These are phyloP conservation scores for Aquilaria yunnanensis DNA, from an alignment of 345 rosid species.

Conservation along the genomic window DNA sequence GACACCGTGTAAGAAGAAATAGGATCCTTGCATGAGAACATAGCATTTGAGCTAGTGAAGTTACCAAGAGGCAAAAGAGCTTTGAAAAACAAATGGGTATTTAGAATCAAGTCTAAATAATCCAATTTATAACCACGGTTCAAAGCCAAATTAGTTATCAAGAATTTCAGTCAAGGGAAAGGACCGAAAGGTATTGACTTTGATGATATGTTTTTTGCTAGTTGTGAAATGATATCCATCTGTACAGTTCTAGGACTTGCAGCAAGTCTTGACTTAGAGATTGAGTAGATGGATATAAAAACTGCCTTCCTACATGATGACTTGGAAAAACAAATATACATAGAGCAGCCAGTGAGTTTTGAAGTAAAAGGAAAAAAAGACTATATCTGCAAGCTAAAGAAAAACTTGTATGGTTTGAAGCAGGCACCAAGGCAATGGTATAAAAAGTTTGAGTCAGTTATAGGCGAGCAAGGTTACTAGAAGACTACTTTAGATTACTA, in stretches of 20 bases:
- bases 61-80: neutral
- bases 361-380: neutral
- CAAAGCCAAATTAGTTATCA: too few relatives aligned
- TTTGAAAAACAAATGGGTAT: neutral
- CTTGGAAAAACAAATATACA: neutral
- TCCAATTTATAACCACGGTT: too few relatives aligned
- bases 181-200: neutral
- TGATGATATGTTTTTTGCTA: neutral
- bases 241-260: neutral
- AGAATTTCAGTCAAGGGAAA: neutral
- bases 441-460: neutral
- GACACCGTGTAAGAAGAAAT: neutral
- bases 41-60: neutral
- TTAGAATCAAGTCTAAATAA: too few relatives aligned
- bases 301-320: neutral
- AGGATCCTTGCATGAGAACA: neutral
- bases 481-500: neutral
- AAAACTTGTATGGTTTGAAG: neutral
- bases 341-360: neutral
- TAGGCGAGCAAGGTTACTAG: neutral
- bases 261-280: neutral
- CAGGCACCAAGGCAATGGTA: neutral
- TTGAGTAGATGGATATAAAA: neutral
- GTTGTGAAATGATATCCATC: neutral
- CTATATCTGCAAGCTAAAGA: neutral